Percentiles rank a stretch among this genome's conserved stretches.
Conservation (phyloP, 2,329 filamentous ascomycete genomes). For the Penicillium sp. region DNA sequence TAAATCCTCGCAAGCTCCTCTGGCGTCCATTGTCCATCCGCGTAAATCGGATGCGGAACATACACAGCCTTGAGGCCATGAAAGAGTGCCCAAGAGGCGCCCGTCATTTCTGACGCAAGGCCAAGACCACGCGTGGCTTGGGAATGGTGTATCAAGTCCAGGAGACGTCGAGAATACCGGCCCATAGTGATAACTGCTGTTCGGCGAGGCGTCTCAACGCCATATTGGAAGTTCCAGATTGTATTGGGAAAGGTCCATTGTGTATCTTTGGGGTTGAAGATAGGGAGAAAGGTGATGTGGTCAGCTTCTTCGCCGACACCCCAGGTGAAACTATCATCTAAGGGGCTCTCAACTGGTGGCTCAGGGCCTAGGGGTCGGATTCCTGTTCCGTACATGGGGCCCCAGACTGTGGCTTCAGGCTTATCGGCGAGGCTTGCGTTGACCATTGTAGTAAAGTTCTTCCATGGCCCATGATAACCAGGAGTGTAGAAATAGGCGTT, state of each 20-base stretch:
- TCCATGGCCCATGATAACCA: conserved; percentile 66
- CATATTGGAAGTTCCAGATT: conserved; percentile 22
- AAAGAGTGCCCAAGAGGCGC: conserved; percentile 67
- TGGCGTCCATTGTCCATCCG: conserved; percentile 57
- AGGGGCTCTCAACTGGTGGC: conserved; percentile 17
- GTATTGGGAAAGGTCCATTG: conserved; percentile 21
- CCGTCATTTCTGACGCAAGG: conserved; percentile 79
- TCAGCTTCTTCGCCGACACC: conserved; percentile 25
- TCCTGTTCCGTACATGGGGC: conserved; percentile 20
- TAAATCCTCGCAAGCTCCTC: conserved; percentile 56
- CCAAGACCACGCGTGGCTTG: conserved; percentile 64
- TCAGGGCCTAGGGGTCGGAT: conserved; percentile 25
- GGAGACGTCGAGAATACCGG: conserved; percentile 19
- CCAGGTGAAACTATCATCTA: conserved; percentile 24
- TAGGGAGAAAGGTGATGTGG: conserved; percentile 22
- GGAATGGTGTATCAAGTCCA: conserved; percentile 67
- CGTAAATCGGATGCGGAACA: conserved; percentile 58
- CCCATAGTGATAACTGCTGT: conserved; percentile 24
- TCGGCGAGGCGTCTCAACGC: conserved; percentile 18
- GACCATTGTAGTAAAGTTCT: conserved; percentile 68
- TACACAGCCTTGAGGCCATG: conserved; percentile 77
- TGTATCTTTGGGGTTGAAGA: conserved; percentile 22
- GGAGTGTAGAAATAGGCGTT: conserved; percentile 76
- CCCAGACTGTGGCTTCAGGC: conserved; percentile 25
- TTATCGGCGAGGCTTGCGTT: conserved; percentile 32